Base-by-base conservation (phyloP, 1,284 basidiomycete genomes). In the Apiotrichum porosum region DNA sequence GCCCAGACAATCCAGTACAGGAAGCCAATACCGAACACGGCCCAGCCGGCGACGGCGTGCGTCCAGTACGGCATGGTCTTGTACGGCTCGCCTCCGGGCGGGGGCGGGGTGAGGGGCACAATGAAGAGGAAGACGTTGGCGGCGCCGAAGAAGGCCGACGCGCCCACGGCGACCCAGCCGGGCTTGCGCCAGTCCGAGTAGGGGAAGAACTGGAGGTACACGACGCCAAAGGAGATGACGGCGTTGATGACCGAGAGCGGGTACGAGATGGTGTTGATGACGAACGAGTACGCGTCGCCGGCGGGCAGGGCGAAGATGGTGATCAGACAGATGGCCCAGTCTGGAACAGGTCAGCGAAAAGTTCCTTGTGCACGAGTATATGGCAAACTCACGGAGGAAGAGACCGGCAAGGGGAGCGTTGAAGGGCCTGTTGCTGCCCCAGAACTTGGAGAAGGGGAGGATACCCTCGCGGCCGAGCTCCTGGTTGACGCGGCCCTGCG, bases 231-330 rank as follows among this genome's bases (percentile, higher is more conserved):
- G n/a, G 52, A 24, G 42, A 54, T 54, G 41, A 42, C 31, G 8
- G 37, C 28, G 44, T 50, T 54, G 42, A 54, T 54, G 37, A 50
- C 48, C 6, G 52, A 44, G 13, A 50, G 44, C 2, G 52, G 52
- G 47, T 53, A 53, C 40, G 51, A 53, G 44, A 53, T 53, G n/a
- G 51, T 53, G 51, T 53, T 53, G 47, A 53, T 44, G 34, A 62
- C 49, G 57, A 81, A 79, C 49, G 74, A 75, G 71, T 80, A 81
- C 0, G 79, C 79, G 59, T 80, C 79, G 37, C 77, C 78, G 19
- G 78, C 73, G 1, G 80, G 81, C 17, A 78, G 77, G 0, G 73
- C 77, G 21, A 81, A 62, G 56, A 83, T 78, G 40, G 82, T 75
- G 53, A 81, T 73, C n/a, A 77, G 63, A 0, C 79, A 81, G 54